phyloP scores from a whole-genome alignment of 768 basidiomycete species.

The Russula dissimulans region DNA sequence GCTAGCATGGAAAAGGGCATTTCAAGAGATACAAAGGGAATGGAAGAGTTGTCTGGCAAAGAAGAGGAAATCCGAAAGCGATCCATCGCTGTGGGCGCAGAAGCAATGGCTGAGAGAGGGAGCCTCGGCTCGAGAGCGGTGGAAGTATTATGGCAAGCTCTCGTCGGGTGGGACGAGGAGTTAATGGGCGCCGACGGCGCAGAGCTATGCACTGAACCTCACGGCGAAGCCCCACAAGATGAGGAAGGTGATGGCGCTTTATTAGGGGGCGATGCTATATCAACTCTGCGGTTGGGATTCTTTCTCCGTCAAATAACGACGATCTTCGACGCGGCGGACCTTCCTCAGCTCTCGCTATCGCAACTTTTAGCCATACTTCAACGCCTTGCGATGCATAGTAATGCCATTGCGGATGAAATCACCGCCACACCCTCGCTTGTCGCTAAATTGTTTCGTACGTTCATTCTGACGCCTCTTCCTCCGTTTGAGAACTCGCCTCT shows the following conservation, averaged over 20 bases:
- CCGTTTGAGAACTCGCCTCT: slow-evolving; percentile 25
- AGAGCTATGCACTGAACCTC: slow-evolving; percentile 32
- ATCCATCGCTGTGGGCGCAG: slow-evolving; percentile 56
- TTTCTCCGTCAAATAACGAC: slow-evolving; percentile 44
- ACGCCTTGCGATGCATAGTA: slow-evolving; percentile 53
- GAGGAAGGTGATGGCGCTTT: slow-evolving; percentile 24
- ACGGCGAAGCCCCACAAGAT: slow-evolving; percentile 21
- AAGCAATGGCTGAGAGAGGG: slow-evolving; percentile 56
- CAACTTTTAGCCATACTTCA: slow-evolving; percentile 53
- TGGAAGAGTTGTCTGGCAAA: slow-evolving; percentile 28
- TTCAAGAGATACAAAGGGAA: slow-evolving; percentile 25
- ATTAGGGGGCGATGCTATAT: slow-evolving; percentile 22
- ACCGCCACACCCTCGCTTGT: slow-evolving; percentile 44
- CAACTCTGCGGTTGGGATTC: slow-evolving; percentile 33
- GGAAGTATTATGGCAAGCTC: slow-evolving; percentile 64
- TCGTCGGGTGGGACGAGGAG: slow-evolving; percentile 54
- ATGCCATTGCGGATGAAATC: slow-evolving; percentile 42
- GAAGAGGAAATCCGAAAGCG: slow-evolving; percentile 44
- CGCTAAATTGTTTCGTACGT: slow-evolving; percentile 40
- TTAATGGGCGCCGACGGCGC: slow-evolving; percentile 32
- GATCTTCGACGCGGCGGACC: slow-evolving; percentile 31
- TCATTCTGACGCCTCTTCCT: slow-evolving; percentile 47
- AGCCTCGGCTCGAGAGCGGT: slow-evolving; percentile 58
- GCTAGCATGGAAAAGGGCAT: slow-evolving; percentile 25
- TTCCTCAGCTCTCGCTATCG: slow-evolving; percentile 39